Evolutionary conservation across 495 filamentous ascomycete species (phyloP).

Genomic region (Zalerion maritima): DNA sequence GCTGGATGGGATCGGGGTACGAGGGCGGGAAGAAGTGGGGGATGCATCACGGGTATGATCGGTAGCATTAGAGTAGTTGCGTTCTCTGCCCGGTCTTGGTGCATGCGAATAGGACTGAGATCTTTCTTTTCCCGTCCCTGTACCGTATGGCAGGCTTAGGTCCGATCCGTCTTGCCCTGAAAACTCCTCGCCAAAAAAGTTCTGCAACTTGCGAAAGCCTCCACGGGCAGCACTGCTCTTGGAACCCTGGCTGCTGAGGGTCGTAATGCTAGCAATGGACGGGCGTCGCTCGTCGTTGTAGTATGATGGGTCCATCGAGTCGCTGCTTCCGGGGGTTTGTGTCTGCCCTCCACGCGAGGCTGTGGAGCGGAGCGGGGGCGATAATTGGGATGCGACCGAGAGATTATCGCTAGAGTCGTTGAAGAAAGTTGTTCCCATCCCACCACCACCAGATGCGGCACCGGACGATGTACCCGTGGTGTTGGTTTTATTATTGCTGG

Average conservation of each 20-base stretch:
- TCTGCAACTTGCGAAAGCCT: constrained; percentile 59
- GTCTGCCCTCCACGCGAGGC: constrained; percentile 35
- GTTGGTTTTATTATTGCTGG: constrained; percentile 11
- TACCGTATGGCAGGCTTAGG: constrained; percentile 45
- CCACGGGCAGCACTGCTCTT: constrained; percentile 55
- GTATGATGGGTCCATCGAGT: constrained; percentile 51
- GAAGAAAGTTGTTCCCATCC: constrained; percentile 41
- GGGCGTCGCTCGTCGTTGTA: constrained; percentile 68
- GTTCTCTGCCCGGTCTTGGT: constrained; percentile 44
- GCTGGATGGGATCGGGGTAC: constrained; percentile 75
- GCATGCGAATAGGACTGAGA: constrained; percentile 44
- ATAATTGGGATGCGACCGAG: constrained; percentile 42
- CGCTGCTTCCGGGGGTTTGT: constrained; percentile 36
- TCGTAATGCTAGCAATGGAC: constrained; percentile 72
- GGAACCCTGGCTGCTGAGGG: constrained; percentile 82
- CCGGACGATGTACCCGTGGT: too few relatives aligned
- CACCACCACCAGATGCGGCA: too few relatives aligned
- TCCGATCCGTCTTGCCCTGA: constrained; percentile 55
- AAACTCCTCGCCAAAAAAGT: constrained; percentile 81
- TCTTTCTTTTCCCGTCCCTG: constrained; percentile 32
- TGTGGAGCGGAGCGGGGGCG: constrained; percentile 51
- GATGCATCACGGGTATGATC: constrained; percentile 47
- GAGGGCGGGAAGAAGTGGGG: constrained; percentile 53
- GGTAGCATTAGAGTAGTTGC: constrained; percentile 62
- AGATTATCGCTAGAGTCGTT: constrained; percentile 53